A percentile compares a stretch with the other conserved stretches of the same genome.
Conservation (phyloP, 176 grass and related monocot species). For the Avena eriantha region DNA sequence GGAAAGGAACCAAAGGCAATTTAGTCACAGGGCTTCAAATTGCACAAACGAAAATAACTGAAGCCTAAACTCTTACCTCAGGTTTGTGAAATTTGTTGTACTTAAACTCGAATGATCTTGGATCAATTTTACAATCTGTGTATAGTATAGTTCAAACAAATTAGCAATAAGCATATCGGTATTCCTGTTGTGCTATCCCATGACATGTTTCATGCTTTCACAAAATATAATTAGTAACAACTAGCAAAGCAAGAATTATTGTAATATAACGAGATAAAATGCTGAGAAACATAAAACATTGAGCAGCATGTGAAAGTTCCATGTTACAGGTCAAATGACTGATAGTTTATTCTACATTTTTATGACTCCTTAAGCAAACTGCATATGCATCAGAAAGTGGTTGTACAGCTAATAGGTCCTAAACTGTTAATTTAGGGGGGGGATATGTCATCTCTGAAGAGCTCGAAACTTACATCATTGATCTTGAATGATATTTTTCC, state of each 20-base stretch:
- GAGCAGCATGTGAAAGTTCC: background rate
- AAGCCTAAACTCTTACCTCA: constrained; percentile 64
- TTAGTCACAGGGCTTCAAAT: constrained; percentile 4
- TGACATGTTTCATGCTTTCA: background rate
- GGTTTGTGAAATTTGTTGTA: constrained; percentile 85
- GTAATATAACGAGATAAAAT: background rate
- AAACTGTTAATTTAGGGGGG: background rate
- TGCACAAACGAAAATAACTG: background rate
- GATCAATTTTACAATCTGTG: constrained; percentile 65
- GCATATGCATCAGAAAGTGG: background rate
- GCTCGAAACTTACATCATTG: background rate
- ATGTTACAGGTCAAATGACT: background rate
- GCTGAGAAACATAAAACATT: background rate
- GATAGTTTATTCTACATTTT: constrained; percentile 1
- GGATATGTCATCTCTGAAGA: background rate
- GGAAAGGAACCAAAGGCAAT: constrained; percentile 35
- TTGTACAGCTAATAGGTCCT: background rate
- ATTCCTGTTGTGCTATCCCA: constrained; percentile 19
- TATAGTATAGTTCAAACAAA: constrained; percentile 80
- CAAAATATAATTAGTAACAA: background rate
- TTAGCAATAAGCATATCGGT: constrained; percentile 39
- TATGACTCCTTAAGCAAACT: background rate
- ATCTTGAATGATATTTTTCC: background rate
- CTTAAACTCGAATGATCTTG: constrained; percentile 79
- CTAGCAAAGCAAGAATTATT: background rate